Base-by-base conservation (phyloP, 129 eudicot species). In the Saussurea involucrata region DNA sequence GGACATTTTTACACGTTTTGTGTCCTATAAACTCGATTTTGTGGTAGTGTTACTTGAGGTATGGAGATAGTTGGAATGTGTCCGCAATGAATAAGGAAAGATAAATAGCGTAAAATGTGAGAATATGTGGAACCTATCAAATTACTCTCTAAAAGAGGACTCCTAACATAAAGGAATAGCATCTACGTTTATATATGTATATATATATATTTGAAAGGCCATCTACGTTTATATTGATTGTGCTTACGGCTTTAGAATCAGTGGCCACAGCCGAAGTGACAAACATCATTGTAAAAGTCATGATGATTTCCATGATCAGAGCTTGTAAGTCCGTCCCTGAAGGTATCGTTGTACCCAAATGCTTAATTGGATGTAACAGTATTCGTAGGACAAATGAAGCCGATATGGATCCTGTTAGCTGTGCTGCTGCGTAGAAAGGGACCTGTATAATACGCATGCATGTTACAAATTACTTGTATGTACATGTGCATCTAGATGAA, bases 281-380 rank as follows among this genome's bases (percentile, higher is more conserved):
- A 69, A 89, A 89, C 97, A 92, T 92, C 97, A 92, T 89, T 4
- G 87, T 68, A 55, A 89, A 92, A 17, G 95, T 89, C 5, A 92
- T 88, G 3, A 87, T 86, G 17, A 89, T 85, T 80, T 92, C 97
- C 90, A 89, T 92, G 76, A 87, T 68, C 0, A 92, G 75, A 57
- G 97, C 97, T 79, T 89, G 92, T 77, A 79, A 0, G 63, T 85
- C 73, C 2, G 91, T 57, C 22, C 97, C 97, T 0, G 92, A 79
- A 17, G 97, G 97, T 9, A 92, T 60, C 5, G 97, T 92, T 3
- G 87, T 85, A 33, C 97, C 97, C 42, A 92, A 58, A 57, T 78
- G 71, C 75, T 80, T 77, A 9, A 89, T 86, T n/a, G 97, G 95
- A n/a, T 89, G 84, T 8, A 92, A 60, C 18, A 92, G 10, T 34